Conservation (phyloP, 805 yeast species). For the Candida alai region DNA sequence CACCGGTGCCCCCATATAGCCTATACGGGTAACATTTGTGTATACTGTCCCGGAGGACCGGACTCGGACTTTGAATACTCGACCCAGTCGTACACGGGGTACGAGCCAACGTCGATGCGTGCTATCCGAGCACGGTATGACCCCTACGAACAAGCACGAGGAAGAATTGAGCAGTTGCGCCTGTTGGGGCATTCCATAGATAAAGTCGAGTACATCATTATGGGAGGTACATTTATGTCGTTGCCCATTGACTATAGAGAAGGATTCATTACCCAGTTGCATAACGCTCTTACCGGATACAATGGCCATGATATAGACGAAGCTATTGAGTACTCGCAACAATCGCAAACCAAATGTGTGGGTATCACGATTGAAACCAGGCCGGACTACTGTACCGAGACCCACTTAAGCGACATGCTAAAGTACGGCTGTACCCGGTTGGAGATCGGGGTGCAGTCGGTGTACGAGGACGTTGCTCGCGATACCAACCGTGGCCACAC, state of each 20-base stretch:
- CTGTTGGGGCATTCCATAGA: slow-evolving; percentile 96
- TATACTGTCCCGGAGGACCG: slow-evolving; percentile 98
- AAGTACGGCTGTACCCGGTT: slow-evolving; percentile 94
- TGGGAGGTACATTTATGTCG: slow-evolving; percentile 99
- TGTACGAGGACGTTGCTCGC: slow-evolving; percentile 96
- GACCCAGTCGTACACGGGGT: slow-evolving; percentile 97
- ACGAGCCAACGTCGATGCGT: slow-evolving; percentile 98
- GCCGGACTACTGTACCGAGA: slow-evolving; percentile 96
- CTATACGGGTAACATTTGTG: slow-evolving; percentile 97
- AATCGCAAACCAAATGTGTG: slow-evolving; percentile 92
- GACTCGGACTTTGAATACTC: slow-evolving; percentile 97
- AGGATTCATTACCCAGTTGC: slow-evolving; percentile 80
- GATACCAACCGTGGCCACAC: slow-evolving; percentile 98
- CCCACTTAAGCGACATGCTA: slow-evolving; percentile 93
- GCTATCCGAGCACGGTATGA: slow-evolving; percentile 98
- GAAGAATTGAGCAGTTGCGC: slow-evolving; percentile 91
- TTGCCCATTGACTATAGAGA: slow-evolving; percentile 88
- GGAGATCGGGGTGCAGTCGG: slow-evolving; percentile 96
- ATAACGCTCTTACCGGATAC: slow-evolving; percentile 92
- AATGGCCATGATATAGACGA: slow-evolving; percentile 86
- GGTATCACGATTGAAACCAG: slow-evolving; percentile 98
- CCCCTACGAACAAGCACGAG: slow-evolving; percentile 97
- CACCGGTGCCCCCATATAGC: slow-evolving; percentile 99
- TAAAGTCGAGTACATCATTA: slow-evolving; percentile 93
- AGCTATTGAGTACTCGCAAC: slow-evolving; percentile 87